A percentile compares a stretch with the other conserved stretches of the same genome.
phyloP scores from a whole-genome alignment of 2,329 filamentous ascomycete genomes.

The Monilinia fructicola region DNA sequence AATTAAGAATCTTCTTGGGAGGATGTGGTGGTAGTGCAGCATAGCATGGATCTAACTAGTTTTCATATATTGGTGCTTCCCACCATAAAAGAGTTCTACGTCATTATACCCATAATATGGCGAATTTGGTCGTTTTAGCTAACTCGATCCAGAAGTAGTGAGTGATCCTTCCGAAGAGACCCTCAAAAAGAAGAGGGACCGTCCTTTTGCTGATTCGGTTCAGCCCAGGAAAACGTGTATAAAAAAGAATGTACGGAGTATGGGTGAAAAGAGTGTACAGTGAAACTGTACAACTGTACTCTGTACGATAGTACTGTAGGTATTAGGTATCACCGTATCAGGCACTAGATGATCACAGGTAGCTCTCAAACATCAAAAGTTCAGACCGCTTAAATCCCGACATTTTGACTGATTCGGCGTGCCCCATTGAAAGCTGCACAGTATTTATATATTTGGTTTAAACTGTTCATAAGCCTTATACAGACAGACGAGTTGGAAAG shows the following conservation, averaged over 20 bases:
- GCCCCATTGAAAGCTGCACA: neutral
- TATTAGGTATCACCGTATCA: too few species aligned
- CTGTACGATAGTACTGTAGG: too few species aligned
- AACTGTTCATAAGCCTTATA: neutral
- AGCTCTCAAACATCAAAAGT: neutral
- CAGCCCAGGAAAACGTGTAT: conserved; percentile 11
- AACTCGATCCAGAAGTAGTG: neutral
- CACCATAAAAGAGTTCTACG: neutral
- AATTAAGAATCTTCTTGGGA: neutral
- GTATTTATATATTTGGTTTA: neutral
- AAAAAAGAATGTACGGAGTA: too few species aligned
- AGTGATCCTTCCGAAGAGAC: conserved; percentile 6
- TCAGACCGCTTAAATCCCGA: conserved; percentile 8
- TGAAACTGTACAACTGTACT: too few species aligned
- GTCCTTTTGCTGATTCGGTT: conserved; percentile 1
- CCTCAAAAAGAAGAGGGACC: neutral
- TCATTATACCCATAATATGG: conserved; percentile 20
- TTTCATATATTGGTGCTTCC: neutral
- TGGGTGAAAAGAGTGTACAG: too few species aligned
- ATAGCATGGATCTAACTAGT: neutral
- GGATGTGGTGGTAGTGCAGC: neutral
- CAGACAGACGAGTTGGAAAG: neutral
- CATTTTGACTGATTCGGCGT: neutral
- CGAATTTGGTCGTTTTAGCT: conserved; percentile 15
- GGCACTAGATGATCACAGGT: too few species aligned